These are phyloP conservation scores for Posidonia australis DNA, from an alignment of 106 monocot genomes.

Conservation along the genomic window DNA sequence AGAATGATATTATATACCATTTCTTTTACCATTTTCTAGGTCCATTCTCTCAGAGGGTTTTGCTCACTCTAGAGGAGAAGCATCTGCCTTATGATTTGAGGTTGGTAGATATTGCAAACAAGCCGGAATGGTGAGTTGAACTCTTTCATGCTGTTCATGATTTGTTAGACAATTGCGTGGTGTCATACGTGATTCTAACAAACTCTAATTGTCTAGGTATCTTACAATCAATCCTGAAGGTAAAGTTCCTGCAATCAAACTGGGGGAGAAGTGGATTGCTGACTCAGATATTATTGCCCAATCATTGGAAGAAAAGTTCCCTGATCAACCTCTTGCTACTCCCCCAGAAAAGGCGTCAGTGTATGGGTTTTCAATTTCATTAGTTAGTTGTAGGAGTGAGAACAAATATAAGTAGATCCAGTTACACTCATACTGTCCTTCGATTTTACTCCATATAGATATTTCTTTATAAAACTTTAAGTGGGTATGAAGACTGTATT, in stretches of 20 bases:
- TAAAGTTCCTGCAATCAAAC: constrained; percentile 52
- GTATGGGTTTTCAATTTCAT: constrained; percentile 16
- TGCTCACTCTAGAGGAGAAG: constrained; percentile 87
- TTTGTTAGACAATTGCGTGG: neutral
- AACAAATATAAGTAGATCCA: no score
- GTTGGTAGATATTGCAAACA: constrained; percentile 60
- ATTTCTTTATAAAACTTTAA: no score
- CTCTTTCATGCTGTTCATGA: neutral
- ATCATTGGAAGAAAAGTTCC: constrained; percentile 59
- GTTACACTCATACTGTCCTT: no score
- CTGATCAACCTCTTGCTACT: constrained; percentile 42
- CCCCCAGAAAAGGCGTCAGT: constrained; percentile 49
- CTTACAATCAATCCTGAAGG: constrained; percentile 52
- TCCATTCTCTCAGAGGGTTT: constrained; percentile 81
- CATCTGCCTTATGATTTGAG: constrained; percentile 66
- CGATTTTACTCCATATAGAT: no score
- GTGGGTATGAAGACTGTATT: no score
- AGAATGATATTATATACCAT: neutral
- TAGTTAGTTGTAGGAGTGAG: neutral
- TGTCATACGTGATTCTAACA: neutral
- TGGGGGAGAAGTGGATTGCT: constrained; percentile 56
- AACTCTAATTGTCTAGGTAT: constrained; percentile 29
- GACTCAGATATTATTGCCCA: constrained; percentile 71
- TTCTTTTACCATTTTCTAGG: constrained; percentile 20
- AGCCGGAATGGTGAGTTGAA: constrained; percentile 61